Percentiles rank a stretch among this genome's conserved stretches.
Evolutionary conservation across 2,329 filamentous ascomycete species (phyloP).

Genomic region (Tympanopsis confertula): DNA sequence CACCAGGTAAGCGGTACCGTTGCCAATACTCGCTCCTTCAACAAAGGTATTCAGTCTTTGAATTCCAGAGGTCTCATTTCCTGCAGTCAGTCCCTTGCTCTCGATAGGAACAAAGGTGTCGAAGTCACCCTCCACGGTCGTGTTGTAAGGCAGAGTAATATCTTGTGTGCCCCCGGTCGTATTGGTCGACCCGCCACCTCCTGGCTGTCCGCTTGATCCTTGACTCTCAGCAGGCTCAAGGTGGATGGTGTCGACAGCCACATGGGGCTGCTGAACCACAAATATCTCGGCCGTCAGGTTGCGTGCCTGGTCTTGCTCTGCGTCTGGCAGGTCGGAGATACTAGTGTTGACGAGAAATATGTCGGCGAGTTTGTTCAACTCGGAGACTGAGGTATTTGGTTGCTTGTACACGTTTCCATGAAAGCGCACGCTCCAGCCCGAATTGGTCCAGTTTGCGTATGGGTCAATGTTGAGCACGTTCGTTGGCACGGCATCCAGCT

Average conservation of each 20-base stretch:
- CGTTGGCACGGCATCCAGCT: constrained; percentile 52
- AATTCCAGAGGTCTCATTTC: constrained; percentile 53
- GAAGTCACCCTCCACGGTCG: constrained; percentile 60
- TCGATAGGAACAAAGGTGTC: constrained; percentile 57
- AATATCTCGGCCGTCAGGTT: constrained; percentile 66
- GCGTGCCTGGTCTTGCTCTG: constrained; percentile 54
- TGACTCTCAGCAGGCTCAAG: constrained; percentile 27
- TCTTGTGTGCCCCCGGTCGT: constrained; percentile 48
- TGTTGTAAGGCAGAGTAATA: constrained; percentile 51
- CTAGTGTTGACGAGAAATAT: constrained; percentile 56
- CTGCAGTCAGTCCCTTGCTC: constrained; percentile 47
- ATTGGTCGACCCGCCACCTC: constrained; percentile 34
- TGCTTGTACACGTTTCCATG: constrained; percentile 76
- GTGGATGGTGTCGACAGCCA: constrained; percentile 56
- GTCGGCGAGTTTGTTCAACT: constrained; percentile 58
- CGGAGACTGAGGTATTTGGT: constrained; percentile 52
- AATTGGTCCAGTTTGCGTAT: constrained; percentile 69
- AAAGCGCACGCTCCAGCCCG: constrained; percentile 65
- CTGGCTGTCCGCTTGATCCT: constrained; percentile 41
- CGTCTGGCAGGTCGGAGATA: constrained; percentile 43
- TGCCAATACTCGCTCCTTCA: constrained; percentile 53
- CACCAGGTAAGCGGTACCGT: constrained; percentile 67
- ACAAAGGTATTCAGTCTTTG: constrained; percentile 61
- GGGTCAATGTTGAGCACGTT: constrained; percentile 58
- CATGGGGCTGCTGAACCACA: constrained; percentile 59